A percentile compares a stretch with the other conserved stretches of the same genome.
phyloP scores from a whole-genome alignment of 2,329 filamentous ascomycete species.

The Shiraia sp. region DNA sequence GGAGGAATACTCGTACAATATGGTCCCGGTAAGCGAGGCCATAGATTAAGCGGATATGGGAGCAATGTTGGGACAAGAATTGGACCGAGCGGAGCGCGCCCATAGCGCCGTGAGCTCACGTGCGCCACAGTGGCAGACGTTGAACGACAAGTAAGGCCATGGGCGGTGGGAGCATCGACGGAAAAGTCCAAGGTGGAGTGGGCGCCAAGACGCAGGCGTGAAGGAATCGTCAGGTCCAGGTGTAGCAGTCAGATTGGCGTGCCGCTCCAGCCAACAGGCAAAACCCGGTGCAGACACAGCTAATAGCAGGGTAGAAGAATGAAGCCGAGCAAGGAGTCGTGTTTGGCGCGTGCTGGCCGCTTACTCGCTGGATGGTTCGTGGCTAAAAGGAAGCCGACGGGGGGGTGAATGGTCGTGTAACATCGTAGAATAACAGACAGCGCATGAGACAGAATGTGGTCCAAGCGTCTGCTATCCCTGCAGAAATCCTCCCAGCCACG shows the following conservation, averaged over 20 bases:
- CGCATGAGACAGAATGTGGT: constrained; percentile 22
- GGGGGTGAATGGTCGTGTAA: constrained; percentile 31
- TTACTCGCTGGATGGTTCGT: constrained; percentile 18
- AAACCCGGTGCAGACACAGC: constrained; percentile 14
- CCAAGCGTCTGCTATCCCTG: constrained; percentile 19
- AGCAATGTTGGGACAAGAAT: constrained; percentile 27
- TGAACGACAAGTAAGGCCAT: not conserved
- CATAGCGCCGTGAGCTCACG: no score
- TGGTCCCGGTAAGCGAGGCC: constrained; percentile 11
- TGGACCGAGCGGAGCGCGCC: constrained; percentile 24
- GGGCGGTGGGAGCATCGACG: constrained; percentile 1
- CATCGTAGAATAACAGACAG: constrained; percentile 38
- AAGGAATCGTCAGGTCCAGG: constrained; percentile 16
- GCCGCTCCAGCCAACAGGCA: constrained; percentile 11
- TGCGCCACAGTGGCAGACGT: constrained; percentile 8
- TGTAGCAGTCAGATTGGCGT: constrained; percentile 30
- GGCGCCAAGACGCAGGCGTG: no score
- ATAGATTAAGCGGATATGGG: constrained; percentile 37
- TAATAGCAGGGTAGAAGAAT: constrained; percentile 28
- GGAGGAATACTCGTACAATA: constrained; percentile 9
- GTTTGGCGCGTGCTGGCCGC: constrained; percentile 2
- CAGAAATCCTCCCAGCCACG: constrained; percentile 37
- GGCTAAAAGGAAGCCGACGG: constrained; percentile 32
- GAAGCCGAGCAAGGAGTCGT: constrained; percentile 19
- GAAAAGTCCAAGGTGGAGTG: constrained; percentile 5